phyloP scores from a whole-genome alignment of 2,329 filamentous ascomycete species.

The Pochonia chlamydosporia region DNA sequence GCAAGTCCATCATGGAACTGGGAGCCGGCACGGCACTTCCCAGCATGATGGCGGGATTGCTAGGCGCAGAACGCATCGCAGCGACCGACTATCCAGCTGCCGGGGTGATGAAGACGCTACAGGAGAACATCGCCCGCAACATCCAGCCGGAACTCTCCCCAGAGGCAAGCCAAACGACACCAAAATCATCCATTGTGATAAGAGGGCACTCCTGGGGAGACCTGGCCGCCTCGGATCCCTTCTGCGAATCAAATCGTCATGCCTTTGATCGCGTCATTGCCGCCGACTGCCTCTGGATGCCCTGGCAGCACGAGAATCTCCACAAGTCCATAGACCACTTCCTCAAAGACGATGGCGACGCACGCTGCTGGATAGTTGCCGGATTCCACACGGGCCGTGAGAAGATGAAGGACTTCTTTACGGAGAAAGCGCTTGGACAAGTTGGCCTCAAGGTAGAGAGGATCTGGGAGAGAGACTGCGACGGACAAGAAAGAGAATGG shows the following conservation, averaged over 20 bases:
- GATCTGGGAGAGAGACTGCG: constrained; percentile 64
- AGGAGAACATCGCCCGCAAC: constrained; percentile 51
- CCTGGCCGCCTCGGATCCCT: constrained; percentile 23
- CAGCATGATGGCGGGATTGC: constrained; percentile 41
- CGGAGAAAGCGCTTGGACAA: constrained; percentile 31
- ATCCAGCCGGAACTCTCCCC: constrained; percentile 30
- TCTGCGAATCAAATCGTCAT: constrained; percentile 21
- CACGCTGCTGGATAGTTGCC: constrained; percentile 59
- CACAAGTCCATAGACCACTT: constrained; percentile 58
- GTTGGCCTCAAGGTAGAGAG: constrained; percentile 42
- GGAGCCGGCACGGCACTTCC: constrained; percentile 59
- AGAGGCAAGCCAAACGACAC: constrained; percentile 11
- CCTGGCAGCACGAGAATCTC: constrained; percentile 63
- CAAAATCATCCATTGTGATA: constrained; percentile 32
- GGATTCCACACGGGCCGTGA: constrained; percentile 67
- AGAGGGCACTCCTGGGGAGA: constrained; percentile 63
- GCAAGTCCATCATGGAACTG: constrained; percentile 54
- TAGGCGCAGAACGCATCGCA: constrained; percentile 44
- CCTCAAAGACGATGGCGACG: constrained; percentile 34
- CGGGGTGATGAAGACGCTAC: constrained; percentile 53
- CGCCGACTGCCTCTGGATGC: constrained; percentile 73
- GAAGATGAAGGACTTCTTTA: constrained; percentile 63
- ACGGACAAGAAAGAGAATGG: constrained; percentile 59
- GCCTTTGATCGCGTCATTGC: constrained; percentile 59
- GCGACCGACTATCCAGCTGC: constrained; percentile 65